Conservation (phyloP, 768 basidiomycete species). For the Obba rivulosa region DNA sequence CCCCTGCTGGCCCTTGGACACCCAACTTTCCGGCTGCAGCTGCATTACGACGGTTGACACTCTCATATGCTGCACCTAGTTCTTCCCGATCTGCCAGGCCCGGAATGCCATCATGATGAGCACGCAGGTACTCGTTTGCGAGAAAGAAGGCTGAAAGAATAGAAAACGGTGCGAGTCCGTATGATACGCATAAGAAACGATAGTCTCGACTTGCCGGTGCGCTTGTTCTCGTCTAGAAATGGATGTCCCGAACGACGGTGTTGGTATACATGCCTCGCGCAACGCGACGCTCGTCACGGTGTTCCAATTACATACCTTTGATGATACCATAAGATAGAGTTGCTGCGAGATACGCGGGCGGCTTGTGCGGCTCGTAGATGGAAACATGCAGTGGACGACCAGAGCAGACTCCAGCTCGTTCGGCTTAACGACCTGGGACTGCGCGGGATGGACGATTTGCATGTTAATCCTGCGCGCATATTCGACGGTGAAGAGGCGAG, state of each 20-base stretch:
- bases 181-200: too few species aligned
- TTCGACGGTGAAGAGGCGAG: conserved; percentile 26
- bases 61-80: conserved; percentile 8
- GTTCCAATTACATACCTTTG: conserved; percentile 14
- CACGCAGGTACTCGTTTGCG: conserved; percentile 28
- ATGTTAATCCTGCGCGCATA: conserved; percentile 25
- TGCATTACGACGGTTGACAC: conserved; percentile 16
- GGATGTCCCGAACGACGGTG: conserved; percentile 25
- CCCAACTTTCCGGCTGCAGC: conserved; percentile 15
- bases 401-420: conserved; percentile 30
- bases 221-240: conserved; percentile 27
- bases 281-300: too few species aligned
- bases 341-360: conserved; percentile 26
- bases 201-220: conserved; percentile 16
- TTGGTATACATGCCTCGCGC: background rate
- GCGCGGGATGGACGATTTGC: conserved; percentile 28
- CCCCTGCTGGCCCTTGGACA: too few species aligned
- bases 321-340: conserved; percentile 30
- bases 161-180: background rate
- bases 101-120: conserved; percentile 24
- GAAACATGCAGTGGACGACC: conserved; percentile 24
- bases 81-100: conserved; percentile 20
- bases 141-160: conserved; percentile 26
- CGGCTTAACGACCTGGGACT: conserved; percentile 26
- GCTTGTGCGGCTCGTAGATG: conserved; percentile 25